Evolutionary conservation across 1,139 yeast genomes (phyloP).

Genomic region (Saccharomyces uvarum): DNA sequence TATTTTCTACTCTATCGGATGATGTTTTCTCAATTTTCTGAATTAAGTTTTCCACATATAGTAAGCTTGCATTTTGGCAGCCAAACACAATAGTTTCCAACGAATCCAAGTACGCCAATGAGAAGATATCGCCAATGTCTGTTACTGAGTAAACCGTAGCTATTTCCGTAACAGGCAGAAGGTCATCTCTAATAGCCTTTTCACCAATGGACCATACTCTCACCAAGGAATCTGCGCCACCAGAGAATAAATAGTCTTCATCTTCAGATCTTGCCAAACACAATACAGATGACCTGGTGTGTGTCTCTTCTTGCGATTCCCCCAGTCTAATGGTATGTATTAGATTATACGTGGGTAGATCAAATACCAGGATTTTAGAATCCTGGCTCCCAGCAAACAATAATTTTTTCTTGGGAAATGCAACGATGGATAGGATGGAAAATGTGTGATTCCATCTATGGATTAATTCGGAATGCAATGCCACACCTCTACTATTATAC

Average conservation of each 20-base stretch:
- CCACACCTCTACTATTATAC: background rate
- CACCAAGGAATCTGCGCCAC: conserved; percentile 84
- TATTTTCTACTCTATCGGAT: conserved; percentile 14
- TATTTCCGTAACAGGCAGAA: conserved; percentile 35
- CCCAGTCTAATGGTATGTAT: conserved; percentile 25
- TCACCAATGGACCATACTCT: conserved; percentile 65
- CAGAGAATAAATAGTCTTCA: conserved; percentile 64
- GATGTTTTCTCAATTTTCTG: conserved; percentile 18
- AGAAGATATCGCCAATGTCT: conserved; percentile 91
- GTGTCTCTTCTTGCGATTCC: conserved; percentile 31
- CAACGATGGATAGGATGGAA: conserved; percentile 71
- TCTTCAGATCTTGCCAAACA: conserved; percentile 54
- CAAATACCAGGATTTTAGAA: conserved; percentile 69
- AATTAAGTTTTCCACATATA: conserved; percentile 49
- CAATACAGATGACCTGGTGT: conserved; percentile 60
- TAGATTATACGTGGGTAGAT: conserved; percentile 52
- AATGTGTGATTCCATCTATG: conserved; percentile 74
- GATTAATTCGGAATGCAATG: conserved; percentile 31
- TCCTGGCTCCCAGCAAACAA: conserved; percentile 92
- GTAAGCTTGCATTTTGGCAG: conserved; percentile 82
- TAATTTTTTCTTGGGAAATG: conserved; percentile 50
- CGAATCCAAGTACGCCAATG: conserved; percentile 61
- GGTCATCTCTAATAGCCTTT: conserved; percentile 13
- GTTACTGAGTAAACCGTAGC: conserved; percentile 73
- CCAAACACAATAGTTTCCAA: conserved; percentile 69